These are phyloP conservation scores for Acorus gramineus DNA, from an alignment of 106 monocot species.

Conservation along the genomic window DNA sequence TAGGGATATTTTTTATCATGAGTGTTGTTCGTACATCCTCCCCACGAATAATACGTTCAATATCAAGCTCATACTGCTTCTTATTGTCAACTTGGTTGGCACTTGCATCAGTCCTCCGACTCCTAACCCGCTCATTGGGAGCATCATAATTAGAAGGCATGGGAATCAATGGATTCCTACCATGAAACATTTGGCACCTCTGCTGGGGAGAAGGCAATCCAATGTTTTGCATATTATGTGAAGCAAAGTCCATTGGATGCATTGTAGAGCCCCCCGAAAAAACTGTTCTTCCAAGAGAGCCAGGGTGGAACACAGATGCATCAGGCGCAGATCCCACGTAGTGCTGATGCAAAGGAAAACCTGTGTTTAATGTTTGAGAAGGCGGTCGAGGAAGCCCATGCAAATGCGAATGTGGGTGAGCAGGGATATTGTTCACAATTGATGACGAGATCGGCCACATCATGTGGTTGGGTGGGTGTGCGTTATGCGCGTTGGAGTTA, in stretches of 20 bases:
- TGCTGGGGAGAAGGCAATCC: slow-evolving; percentile 56
- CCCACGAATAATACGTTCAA: slow-evolving; percentile 63
- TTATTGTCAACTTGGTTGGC: slow-evolving; percentile 59
- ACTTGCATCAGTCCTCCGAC: slow-evolving; percentile 41
- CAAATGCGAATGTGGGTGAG: slow-evolving; percentile 22
- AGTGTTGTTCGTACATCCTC: slow-evolving; percentile 84
- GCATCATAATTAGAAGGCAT: slow-evolving; percentile 25
- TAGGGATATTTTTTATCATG: slow-evolving; percentile 98
- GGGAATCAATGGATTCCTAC: slow-evolving; percentile 43
- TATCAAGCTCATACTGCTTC: slow-evolving; percentile 88
- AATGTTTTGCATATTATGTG: slow-evolving; percentile 35
- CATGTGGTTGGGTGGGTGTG: slow-evolving; percentile 1
- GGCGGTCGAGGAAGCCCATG: slow-evolving; percentile 59
- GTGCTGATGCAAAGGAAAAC: slow-evolving; percentile 31
- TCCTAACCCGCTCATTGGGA: slow-evolving; percentile 48
- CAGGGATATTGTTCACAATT: slow-evolving; percentile 16
- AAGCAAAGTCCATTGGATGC: slow-evolving; percentile 37
- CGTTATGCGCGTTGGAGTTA: slow-evolving; percentile 7
- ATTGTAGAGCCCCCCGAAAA: slow-evolving; percentile 44
- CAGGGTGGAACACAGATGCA: slow-evolving; percentile 36
- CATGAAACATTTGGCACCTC: slow-evolving; percentile 47
- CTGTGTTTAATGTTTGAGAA: slow-evolving; percentile 39
- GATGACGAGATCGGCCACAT: slow-evolving; percentile 29
- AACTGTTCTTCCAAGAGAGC: slow-evolving; percentile 56
- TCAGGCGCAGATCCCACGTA: slow-evolving; percentile 87